These are phyloP conservation scores for Metarhizium robertsii DNA, from an alignment of 2,329 filamentous ascomycete genomes.

Conservation along the genomic window DNA sequence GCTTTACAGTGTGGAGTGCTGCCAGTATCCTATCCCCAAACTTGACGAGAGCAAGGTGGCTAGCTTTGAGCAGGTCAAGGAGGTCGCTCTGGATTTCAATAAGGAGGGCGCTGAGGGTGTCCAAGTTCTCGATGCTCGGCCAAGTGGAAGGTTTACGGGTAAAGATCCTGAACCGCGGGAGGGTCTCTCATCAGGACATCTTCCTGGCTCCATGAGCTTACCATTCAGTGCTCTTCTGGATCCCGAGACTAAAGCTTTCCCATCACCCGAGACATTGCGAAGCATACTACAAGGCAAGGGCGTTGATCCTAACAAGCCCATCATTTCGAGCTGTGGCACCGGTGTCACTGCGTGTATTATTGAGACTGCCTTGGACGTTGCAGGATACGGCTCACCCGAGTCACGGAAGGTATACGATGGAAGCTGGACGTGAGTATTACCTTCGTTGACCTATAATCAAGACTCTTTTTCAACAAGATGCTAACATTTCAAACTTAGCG, in stretches of 20 bases:
- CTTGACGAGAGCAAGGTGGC: constrained; percentile 57
- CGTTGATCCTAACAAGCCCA: constrained; percentile 67
- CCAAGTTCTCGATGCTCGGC: constrained; percentile 83
- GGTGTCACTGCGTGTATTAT: constrained; percentile 89
- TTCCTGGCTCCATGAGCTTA: constrained; percentile 78
- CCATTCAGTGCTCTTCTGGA: constrained; percentile 76
- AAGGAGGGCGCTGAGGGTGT: constrained; percentile 77
- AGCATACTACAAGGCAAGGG: constrained; percentile 73
- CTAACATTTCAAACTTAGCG: constrained; percentile 32
- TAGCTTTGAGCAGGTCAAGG: constrained; percentile 72
- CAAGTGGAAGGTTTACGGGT: constrained; percentile 71
- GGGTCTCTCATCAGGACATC: constrained; percentile 81
- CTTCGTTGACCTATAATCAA: neutral
- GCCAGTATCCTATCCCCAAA: constrained; percentile 54
- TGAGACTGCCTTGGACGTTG: constrained; percentile 75
- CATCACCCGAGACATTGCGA: constrained; percentile 61
- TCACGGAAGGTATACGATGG: constrained; percentile 81
- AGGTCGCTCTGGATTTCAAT: constrained; percentile 64
- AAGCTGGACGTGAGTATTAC: constrained; percentile 79
- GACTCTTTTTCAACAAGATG: neutral
- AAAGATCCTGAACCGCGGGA: constrained; percentile 77
- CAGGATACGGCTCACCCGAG: constrained; percentile 59
- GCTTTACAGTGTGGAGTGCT: constrained; percentile 57
- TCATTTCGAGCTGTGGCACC: constrained; percentile 84
- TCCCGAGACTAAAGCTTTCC: constrained; percentile 69